Base-by-base conservation (phyloP, 148 eudicot genomes). In the Vaccinium myrtillus region DNA sequence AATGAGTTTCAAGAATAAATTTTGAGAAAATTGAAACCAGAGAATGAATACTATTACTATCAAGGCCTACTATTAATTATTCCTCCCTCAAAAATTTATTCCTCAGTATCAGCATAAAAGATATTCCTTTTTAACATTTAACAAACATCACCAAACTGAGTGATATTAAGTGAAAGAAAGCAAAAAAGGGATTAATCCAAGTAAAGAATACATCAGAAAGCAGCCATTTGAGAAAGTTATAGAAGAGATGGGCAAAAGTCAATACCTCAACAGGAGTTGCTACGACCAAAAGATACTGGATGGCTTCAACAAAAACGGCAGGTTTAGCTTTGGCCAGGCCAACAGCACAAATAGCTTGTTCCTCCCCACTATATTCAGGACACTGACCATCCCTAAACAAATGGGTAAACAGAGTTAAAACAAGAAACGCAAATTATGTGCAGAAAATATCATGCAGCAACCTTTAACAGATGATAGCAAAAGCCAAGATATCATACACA, bases 281-380 rank as follows among this genome's bases (percentile, higher is more conserved):
- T 88, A 97, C 88, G 83, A 97, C 91, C 74, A 97, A 84, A 36
- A 97, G 92, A 92, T 94, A 90, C 67, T 93, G 96, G 82, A 97
- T 97, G 82, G 99, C 98, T 87, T 95, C 99, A 84, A 97, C 91
- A 85, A 97, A 95, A 71, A 97, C 89, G 67, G 98, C 98, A 86
- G 96, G 92, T 88, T 92, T 97, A 79, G 93, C 90, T 89, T 94
- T 95, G 73, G 90, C 96, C 69, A 97, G 89, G 88, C 96, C 98
- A 88, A 97, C 98, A 82, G 98, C 98, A 88, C 98, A 95, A 30
- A 97, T 95, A 87, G 98, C 98, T 92, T 97, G 96, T 88, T 95
- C 98, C 91, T 97, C 99, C 58, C 93, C 96, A 84, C 92, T 93
- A 84, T 93, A 97, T 89, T 97, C 99, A 78, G 98, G 98, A 86